Base-by-base conservation (phyloP, 225 moss, liverwort and hornwort genomes). In the Marchantia paleacea region DNA sequence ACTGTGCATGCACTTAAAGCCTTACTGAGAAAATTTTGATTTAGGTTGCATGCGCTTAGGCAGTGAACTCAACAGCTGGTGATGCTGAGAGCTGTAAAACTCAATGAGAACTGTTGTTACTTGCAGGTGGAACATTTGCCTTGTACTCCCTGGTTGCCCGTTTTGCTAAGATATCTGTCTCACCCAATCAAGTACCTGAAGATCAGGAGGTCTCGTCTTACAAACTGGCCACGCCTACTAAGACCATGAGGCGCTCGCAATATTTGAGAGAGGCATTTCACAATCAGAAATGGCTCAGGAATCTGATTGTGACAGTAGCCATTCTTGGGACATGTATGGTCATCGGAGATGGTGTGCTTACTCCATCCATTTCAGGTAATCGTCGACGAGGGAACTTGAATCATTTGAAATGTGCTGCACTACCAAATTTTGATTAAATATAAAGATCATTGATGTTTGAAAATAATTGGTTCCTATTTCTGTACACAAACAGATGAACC, bases 331-430 rank as follows among this genome's bases (percentile, higher is more conserved):
- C 94, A 3, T 90, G 92, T 82, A 84, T 92, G 85, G 88, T 92
- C 19, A 94, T 94, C 13, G 94, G 94, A 63, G 92, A 94, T 69
- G 94, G 92, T 63, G 90, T 89, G 24, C 87, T 94, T 60, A 94
- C 92, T 65, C 94, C 94, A 69, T 88, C 94, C 58, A 94, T 94
- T 81, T 94, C 93, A 86, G 93, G 93, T 94, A 54, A 54, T 24
- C 52, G 55, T 12, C 3, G 6, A 24, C 5, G 13, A 31, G 4
- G 26, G 13, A 28, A 28, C 68, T 68, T 3, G 19, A n/a, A 19
- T 63, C 63, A 63, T n/a, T 63, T 1, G 20, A 63, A 3, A 7
- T n/a, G 63, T 63, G 22, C 20, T 63, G 20, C 63, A 63, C n/a
- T 14, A 8, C 63, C 24, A 20, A 24, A 8, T 14, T 63, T n/a